These are phyloP conservation scores for Penicillium cataractarum DNA, from an alignment of 495 filamentous ascomycete species.

Conservation along the genomic window DNA sequence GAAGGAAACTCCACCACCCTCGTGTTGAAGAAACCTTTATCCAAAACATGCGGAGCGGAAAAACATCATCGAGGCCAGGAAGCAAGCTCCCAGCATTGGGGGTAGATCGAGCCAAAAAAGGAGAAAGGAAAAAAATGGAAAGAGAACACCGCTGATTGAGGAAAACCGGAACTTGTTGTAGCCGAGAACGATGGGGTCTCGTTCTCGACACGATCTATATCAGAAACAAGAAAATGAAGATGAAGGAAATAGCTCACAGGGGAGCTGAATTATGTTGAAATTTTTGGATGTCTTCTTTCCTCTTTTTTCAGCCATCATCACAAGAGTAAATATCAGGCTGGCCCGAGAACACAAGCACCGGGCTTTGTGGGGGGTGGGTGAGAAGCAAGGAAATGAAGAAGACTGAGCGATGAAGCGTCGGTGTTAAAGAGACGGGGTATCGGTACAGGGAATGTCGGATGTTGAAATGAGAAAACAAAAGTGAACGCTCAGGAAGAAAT, in stretches of 20 bases:
- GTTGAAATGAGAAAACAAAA: conserved; percentile 45
- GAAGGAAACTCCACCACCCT: conserved; percentile 1
- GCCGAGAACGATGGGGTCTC: conserved; percentile 6
- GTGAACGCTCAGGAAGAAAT: conserved; percentile 51
- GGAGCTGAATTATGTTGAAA: conserved; percentile 38
- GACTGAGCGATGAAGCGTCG: conserved; percentile 38
- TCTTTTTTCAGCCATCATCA: conserved; percentile 14
- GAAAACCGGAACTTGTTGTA: conserved; percentile 7
- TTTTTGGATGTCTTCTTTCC: conserved; percentile 30
- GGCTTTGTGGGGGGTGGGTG: conserved; percentile 18
- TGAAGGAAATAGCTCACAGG: conserved; percentile 7
- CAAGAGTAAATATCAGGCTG: neutral
- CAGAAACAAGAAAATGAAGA: conserved; percentile 13
- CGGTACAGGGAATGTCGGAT: conserved; percentile 36
- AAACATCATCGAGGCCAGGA: conserved; percentile 1
- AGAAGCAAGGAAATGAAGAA: conserved; percentile 31
- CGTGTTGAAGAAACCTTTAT: conserved; percentile 10
- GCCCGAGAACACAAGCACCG: conserved; percentile 25
- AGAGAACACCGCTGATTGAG: conserved; percentile 16
- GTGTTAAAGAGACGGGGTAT: conserved; percentile 46
- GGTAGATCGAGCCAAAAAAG: neutral
- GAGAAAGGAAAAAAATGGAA: neutral
- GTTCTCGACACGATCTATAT: conserved; percentile 18
- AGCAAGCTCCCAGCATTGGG: neutral
- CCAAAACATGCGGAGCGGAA: neutral